Evolutionary conservation across 164 flowering plant genomes (phyloP).

Genomic region (Sextonia rubra): DNA sequence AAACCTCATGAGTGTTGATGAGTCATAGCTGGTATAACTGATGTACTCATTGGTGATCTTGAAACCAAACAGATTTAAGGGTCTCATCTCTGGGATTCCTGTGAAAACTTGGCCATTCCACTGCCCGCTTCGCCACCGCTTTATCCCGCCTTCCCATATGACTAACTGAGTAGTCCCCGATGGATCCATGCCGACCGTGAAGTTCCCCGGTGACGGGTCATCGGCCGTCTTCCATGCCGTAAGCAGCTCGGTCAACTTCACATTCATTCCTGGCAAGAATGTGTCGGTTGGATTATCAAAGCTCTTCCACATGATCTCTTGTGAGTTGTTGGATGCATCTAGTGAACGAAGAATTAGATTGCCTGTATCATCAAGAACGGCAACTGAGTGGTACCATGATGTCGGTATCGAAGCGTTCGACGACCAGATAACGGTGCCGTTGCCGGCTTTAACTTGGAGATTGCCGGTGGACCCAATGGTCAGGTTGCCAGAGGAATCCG

Average conservation of each 20-base stretch:
- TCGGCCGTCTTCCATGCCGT: conserved; percentile 30
- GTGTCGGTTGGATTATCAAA: conserved; percentile 1
- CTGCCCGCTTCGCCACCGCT: conserved; percentile 12
- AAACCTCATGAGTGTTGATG: background rate
- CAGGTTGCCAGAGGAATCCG: background rate
- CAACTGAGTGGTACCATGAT: background rate
- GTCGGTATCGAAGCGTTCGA: background rate
- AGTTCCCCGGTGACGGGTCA: conserved; percentile 24
- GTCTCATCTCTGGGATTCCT: conserved; percentile 11
- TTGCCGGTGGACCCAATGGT: background rate
- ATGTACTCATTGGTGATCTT: background rate
- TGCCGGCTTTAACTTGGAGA: background rate
- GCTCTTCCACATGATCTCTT: background rate
- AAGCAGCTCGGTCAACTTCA: background rate
- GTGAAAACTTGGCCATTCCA: conserved; percentile 7
- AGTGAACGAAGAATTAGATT: background rate
- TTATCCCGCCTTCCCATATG: background rate
- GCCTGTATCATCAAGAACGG: background rate
- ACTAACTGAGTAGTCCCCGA: background rate
- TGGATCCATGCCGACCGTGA: background rate
- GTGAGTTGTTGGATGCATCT: background rate
- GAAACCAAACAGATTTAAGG: background rate
- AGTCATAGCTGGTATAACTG: background rate
- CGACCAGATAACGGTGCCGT: background rate
- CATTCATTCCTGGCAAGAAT: conserved; percentile 4